Evolutionary conservation across 2,329 filamentous ascomycete genomes (phyloP).

Genomic region (Hypoxylon sp.): DNA sequence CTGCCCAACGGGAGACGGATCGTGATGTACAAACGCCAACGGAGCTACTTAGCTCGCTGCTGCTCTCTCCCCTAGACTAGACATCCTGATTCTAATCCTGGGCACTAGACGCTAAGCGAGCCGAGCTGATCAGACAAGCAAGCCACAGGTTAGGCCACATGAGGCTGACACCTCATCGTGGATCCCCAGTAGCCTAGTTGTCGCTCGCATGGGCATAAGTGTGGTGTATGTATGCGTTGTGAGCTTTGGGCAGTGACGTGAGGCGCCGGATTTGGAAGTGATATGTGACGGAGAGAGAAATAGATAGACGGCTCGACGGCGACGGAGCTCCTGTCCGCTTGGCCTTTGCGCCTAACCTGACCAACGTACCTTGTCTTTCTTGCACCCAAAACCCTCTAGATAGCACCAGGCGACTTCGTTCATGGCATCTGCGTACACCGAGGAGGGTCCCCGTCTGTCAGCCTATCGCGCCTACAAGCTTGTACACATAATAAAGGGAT

Average conservation of each 20-base stretch:
- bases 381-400: slow-evolving; percentile 94
- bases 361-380: slow-evolving; percentile 92
- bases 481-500: slow-evolving; percentile 27
- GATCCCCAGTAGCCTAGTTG: slow-evolving; percentile 15
- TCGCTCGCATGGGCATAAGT: slow-evolving; percentile 20
- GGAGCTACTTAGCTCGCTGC: slow-evolving; percentile 35
- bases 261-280: slow-evolving; percentile 45
- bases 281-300: slow-evolving; percentile 45
- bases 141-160: slow-evolving; percentile 44
- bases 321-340: slow-evolving; percentile 9
- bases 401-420: slow-evolving; percentile 98
- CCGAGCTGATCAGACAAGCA: slow-evolving; percentile 45
- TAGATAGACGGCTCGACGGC: slow-evolving; percentile 28
- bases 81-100: slow-evolving; percentile 32
- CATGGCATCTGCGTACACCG: slow-evolving; percentile 81
- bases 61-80: slow-evolving; percentile 21
- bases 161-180: slow-evolving; percentile 46
- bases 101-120: slow-evolving; percentile 37
- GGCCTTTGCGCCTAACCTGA: slow-evolving; percentile 52
- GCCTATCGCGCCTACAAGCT: slow-evolving; percentile 41
- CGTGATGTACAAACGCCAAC: slow-evolving; percentile 41
- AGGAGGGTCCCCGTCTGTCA: slow-evolving; percentile 49
- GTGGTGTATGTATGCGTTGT: slow-evolving; percentile 27
- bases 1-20: slow-evolving; percentile 58
- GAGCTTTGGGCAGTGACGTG: slow-evolving; percentile 44